A percentile compares a stretch with the other conserved stretches of the same genome.
These are phyloP conservation scores for Tolypocladium cylindrosporum DNA, from an alignment of 2,329 filamentous ascomycete genomes.

Conservation along the genomic window DNA sequence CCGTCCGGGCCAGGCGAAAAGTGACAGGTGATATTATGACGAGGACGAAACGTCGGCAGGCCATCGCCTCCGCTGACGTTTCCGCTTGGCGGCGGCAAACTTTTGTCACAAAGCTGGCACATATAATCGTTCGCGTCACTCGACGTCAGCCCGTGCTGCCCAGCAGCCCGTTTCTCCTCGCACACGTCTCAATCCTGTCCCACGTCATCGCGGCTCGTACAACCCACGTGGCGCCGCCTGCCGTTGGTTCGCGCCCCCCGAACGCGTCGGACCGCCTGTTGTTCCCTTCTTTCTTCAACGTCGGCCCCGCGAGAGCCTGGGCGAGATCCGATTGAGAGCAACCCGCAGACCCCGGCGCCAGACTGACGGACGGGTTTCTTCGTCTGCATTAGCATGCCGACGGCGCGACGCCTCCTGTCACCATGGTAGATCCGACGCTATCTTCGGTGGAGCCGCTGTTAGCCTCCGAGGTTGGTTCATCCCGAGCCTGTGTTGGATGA, in stretches of 20 bases:
- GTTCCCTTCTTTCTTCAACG: background rate
- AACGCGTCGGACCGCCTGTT: too few species aligned
- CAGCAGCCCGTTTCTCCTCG: background rate
- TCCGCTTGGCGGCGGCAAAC: background rate
- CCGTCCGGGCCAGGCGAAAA: background rate
- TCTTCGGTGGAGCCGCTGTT: constrained; percentile 1
- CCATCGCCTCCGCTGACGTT: background rate
- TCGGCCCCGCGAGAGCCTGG: background rate
- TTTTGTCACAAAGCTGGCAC: background rate
- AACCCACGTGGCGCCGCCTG: background rate
- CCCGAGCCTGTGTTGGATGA: background rate
- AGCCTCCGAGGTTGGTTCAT: constrained; percentile 2
- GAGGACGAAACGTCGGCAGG: background rate
- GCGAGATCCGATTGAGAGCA: background rate
- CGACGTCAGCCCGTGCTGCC: background rate
- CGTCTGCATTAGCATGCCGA: background rate
- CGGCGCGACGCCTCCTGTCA: background rate
- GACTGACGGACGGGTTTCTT: background rate
- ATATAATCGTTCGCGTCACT: too few species aligned
- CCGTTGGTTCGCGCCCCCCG: too few species aligned
- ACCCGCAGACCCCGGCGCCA: background rate
- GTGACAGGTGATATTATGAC: background rate
- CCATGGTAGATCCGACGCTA: background rate
- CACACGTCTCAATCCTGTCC: background rate
- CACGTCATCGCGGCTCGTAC: background rate